These are phyloP conservation scores for Chlamydomonas incerta DNA, from an alignment of 139 green algal genomes.

Conservation along the genomic window DNA sequence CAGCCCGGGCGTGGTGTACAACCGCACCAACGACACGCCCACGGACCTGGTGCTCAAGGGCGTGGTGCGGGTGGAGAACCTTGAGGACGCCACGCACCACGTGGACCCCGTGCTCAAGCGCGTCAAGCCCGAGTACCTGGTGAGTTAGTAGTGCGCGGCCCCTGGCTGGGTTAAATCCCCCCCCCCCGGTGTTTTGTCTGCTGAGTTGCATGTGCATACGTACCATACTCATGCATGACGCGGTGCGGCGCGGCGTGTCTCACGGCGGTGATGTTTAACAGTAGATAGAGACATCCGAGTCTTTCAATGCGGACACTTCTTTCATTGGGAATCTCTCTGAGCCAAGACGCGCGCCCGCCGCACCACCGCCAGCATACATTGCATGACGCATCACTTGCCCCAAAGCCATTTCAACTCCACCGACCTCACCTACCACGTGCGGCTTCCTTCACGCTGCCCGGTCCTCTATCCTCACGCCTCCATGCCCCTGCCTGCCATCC, in stretches of 20 bases:
- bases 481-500: no score
- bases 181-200: no score
- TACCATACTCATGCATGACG: no score
- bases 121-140: slow-evolving; percentile 91
- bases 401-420: no score
- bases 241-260: no score
- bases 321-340: slow-evolving; percentile 77
- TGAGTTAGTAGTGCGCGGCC: slow-evolving; percentile 45
- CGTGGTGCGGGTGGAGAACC: slow-evolving; percentile 93
- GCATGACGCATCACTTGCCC: no score
- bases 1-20: slow-evolving; percentile 98
- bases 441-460: neutral
- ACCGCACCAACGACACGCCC: slow-evolving; percentile 85
- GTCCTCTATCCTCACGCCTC: neutral
- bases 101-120: slow-evolving; percentile 80
- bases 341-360: slow-evolving; percentile 25
- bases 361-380: no score
- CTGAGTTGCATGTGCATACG: no score
- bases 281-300: slow-evolving; percentile 78
- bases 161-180: no score
- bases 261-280: slow-evolving; percentile 45
- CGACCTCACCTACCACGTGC: neutral
- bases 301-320: slow-evolving; percentile 55
- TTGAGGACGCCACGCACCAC: slow-evolving; percentile 93
- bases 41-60: slow-evolving; percentile 96